These are phyloP conservation scores for Puccinellia tenuiflora DNA, from an alignment of 176 grass and related monocot genomes.

Conservation along the genomic window DNA sequence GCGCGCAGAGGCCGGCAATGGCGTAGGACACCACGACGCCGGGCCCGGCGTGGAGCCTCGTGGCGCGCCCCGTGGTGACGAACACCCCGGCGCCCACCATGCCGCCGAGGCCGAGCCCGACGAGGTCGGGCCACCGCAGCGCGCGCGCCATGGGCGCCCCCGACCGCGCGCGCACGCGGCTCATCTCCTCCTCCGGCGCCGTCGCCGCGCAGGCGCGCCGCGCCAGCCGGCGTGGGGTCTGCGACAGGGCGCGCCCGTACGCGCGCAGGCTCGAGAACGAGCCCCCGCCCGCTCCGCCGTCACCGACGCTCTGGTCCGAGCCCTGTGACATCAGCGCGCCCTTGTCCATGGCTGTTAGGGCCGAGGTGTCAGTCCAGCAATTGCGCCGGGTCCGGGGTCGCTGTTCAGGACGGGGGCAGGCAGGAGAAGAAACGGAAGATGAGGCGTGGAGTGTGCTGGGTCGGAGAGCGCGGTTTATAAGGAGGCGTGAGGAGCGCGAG, in stretches of 20 bases:
- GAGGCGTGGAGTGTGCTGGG: not conserved
- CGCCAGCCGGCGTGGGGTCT: conserved; percentile 40
- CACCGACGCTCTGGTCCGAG: not conserved
- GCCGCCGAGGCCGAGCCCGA: conserved; percentile 58
- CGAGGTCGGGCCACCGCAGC: conserved; percentile 71
- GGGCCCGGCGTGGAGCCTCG: conserved; percentile 13
- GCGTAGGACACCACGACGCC: conserved; percentile 61
- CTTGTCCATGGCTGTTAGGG: conserved; percentile 23
- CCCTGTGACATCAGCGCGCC: not conserved
- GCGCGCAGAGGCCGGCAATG: conserved; percentile 83
- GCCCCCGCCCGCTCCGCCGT: not conserved
- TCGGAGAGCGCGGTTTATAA: conserved; percentile 18
- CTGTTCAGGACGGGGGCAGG: no score
- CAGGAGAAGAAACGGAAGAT: not conserved
- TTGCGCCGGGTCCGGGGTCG: not conserved
- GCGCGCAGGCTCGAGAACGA: conserved; percentile 63
- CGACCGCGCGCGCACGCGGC: conserved; percentile 50
- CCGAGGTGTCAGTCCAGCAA: not conserved
- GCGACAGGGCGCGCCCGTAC: conserved; percentile 47
- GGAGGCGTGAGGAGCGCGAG: not conserved
- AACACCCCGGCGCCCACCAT: conserved; percentile 62
- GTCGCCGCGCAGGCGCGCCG: conserved; percentile 43
- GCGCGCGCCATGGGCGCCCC: conserved; percentile 45
- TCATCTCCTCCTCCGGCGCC: conserved; percentile 64
- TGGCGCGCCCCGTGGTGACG: conserved; percentile 48